Conservation (phyloP, 1,139 yeast species). For the Magnusiomyces magnusii region DNA sequence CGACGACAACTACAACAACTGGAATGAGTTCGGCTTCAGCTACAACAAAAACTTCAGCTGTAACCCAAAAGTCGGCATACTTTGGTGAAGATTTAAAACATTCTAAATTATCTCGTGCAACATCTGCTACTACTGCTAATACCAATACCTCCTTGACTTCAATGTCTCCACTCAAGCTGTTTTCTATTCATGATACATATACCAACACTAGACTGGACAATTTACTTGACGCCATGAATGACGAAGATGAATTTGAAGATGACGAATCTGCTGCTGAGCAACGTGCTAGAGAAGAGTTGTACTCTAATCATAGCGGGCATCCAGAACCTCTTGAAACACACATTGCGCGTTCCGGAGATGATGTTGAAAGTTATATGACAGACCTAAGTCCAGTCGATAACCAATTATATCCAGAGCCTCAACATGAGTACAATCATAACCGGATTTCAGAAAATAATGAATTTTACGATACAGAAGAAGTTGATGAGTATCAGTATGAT, state of each 20-base stretch:
- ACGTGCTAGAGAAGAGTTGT: not conserved
- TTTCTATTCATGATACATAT: constrained; percentile 13
- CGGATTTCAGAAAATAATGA: not conserved
- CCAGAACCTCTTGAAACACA: not conserved
- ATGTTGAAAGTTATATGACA: not conserved
- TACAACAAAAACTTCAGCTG: not conserved
- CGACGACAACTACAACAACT: not conserved
- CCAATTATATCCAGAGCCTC: not conserved
- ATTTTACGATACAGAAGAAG: not conserved
- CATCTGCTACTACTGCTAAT: not conserved
- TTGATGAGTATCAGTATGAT: not conserved
- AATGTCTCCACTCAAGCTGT: constrained; percentile 11
- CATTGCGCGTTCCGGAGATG: not conserved
- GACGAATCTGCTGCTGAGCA: constrained; percentile 4
- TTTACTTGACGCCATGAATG: constrained; percentile 8
- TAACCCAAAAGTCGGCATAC: not conserved
- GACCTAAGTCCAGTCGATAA: not conserved
- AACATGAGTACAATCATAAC: not conserved
- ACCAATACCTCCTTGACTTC: not conserved
- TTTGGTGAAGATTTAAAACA: not conserved
- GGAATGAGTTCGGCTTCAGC: not conserved
- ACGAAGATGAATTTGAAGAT: not conserved
- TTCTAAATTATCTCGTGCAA: not conserved
- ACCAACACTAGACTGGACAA: constrained; percentile 12
- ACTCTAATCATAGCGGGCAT: not conserved